Percentiles rank a stretch among this genome's conserved stretches.
phyloP scores from a whole-genome alignment of 441 rosid genomes.

The Croton laevigatus region DNA sequence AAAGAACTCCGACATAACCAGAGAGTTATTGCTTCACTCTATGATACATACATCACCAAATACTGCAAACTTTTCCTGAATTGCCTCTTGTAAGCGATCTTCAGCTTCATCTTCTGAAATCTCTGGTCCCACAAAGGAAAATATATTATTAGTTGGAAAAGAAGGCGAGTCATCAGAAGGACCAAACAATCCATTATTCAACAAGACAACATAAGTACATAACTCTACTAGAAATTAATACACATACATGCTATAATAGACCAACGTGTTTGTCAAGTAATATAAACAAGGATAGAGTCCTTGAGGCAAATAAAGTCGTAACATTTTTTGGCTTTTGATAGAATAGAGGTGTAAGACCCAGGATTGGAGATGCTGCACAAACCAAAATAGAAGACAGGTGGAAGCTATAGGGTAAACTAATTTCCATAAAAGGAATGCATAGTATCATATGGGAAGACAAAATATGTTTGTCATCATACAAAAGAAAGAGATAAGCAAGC shows the following conservation, averaged over 20 bases:
- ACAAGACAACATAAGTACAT: background rate
- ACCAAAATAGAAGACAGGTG: background rate
- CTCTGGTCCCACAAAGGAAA: constrained; percentile 52
- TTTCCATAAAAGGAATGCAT: background rate
- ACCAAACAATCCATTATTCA: constrained; percentile 14
- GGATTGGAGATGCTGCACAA: too few species aligned
- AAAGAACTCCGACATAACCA: constrained; percentile 4
- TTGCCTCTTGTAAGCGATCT: constrained; percentile 89
- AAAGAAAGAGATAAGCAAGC: constrained; percentile 1
- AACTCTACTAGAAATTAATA: background rate
- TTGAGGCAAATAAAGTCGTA: background rate
- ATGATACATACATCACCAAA: constrained; percentile 86
- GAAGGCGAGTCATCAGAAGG: constrained; percentile 4
- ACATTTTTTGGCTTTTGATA: background rate
- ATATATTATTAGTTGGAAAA: constrained; percentile 15
- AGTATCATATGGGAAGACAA: background rate
- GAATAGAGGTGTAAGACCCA: background rate
- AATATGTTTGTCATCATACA: constrained; percentile 6
- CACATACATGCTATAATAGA: background rate
- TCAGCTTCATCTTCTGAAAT: constrained; percentile 99
- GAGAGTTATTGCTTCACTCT: constrained; percentile 19
- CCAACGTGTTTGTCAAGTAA: background rate
- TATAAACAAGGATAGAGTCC: background rate
- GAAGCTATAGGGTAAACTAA: background rate
- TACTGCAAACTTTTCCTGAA: constrained; percentile 94